phyloP scores from a whole-genome alignment of 345 rosid genomes.

The Camelina laxa region DNA sequence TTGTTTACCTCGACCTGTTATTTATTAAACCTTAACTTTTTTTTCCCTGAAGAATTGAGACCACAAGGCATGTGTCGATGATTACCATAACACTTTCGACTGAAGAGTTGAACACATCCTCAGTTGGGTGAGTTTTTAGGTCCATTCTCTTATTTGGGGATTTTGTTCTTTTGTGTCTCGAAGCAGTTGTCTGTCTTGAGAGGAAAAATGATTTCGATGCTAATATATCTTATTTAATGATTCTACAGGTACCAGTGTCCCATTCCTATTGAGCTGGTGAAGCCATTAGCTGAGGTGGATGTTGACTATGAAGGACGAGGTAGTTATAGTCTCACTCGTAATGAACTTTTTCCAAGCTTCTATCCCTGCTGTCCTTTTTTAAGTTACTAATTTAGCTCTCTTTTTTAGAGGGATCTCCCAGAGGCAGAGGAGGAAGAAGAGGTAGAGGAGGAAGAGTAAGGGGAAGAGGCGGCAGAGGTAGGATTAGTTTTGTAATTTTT shows the following conservation, averaged over 20 bases:
- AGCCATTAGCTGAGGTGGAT: conserved; percentile 50
- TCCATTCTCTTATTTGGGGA: background rate
- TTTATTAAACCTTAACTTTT: background rate
- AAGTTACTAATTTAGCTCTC: background rate
- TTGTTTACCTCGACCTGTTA: conserved; percentile 1
- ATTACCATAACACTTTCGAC: conserved; percentile 83
- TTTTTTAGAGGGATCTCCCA: conserved; percentile 70
- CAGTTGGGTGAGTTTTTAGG: conserved; percentile 71
- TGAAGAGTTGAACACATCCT: conserved; percentile 65
- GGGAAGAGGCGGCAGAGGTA: conserved; percentile 47
- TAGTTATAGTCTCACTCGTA: conserved; percentile 22
- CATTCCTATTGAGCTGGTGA: conserved; percentile 70
- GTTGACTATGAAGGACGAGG: conserved; percentile 70
- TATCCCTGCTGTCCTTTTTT: background rate
- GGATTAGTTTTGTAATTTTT: conserved; percentile 32
- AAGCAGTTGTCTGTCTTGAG: background rate
- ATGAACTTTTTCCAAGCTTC: background rate
- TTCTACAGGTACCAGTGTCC: conserved; percentile 75
- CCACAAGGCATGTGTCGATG: conserved; percentile 98
- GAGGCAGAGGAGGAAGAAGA: conserved; percentile 57
- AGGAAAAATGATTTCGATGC: conserved; percentile 5
- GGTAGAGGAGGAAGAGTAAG: conserved; percentile 53
- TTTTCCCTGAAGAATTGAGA: conserved; percentile 62
- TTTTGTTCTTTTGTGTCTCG: background rate
- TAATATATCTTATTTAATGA: conserved; percentile 1